Evolutionary conservation across 75 land plant species (phyloP), one percentile per base, ranked within the genome.

Genomic region (Gnetum montanum): DNA sequence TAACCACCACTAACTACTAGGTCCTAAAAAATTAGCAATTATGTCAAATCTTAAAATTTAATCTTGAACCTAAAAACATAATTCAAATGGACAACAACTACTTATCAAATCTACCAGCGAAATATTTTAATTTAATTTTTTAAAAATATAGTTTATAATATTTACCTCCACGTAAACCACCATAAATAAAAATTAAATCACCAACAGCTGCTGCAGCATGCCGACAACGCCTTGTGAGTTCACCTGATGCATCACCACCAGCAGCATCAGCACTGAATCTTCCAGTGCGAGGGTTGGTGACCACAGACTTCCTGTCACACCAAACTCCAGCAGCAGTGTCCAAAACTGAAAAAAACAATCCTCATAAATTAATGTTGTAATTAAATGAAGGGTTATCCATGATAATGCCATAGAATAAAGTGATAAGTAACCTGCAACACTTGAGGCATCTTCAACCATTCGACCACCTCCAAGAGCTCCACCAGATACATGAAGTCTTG

Each of bases 391-490:
- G 34, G 3, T 31, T 10, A 18, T 53, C 31, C 11, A 25, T 34
- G 18, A 33, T 1, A 15, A n/a, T 25, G n/a, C 16, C 7, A 3
- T 57, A 49, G 15, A 23, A 49, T 49, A 15, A 27, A 48, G 1
- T n/a, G n/a, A n/a, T n/a, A n/a, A n/a, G 20, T 22, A 41, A 74
- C 77, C 77, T 74, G 77, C 77, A 31, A 74, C 58, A 58, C 76
- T 74, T 10, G 77, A 74, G 16, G 56, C 68, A 65, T 74, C 76
- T 23, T 74, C 77, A 40, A 74, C 77, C 77, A 74, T 72, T 19
- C 76, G 77, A 29, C 77, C 77, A 51, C 77, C 77, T 62, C 77
- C 77, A 56, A 72, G 60, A 71, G 77, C 69, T 71, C 77, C 77
- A 20, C 77, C 77, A 29, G 77, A 74, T 54, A 74, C 77, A 65